Conservation (phyloP, 164 flowering plant species). For the Malania oleifera region DNA sequence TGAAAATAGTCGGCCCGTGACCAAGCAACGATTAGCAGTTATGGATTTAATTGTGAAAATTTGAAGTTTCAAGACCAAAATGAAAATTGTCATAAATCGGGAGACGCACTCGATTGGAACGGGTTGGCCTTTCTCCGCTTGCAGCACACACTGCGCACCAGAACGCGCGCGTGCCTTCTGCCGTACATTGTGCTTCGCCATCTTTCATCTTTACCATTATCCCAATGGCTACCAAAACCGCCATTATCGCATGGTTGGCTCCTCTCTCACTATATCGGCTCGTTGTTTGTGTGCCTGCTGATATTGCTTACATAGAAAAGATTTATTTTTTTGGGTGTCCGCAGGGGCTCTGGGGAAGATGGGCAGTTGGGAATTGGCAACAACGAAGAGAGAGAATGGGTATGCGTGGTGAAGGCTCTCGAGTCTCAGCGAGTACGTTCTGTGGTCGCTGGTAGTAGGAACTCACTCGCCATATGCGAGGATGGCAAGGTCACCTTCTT, state of each 20-base stretch:
- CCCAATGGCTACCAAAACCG: neutral
- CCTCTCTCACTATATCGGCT: conserved; percentile 5
- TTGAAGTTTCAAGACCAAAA: too few relatives aligned
- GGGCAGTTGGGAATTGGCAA: conserved; percentile 93
- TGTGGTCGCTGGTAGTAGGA: conserved; percentile 94
- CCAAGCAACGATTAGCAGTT: too few relatives aligned
- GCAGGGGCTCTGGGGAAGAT: conserved; percentile 99
- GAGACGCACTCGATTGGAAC: too few relatives aligned
- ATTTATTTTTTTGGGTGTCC: neutral
- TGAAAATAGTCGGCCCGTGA: too few relatives aligned
- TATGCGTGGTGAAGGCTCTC: conserved; percentile 60
- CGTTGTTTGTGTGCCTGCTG: neutral
- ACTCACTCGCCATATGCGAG: conserved; percentile 90
- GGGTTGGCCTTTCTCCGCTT: too few relatives aligned
- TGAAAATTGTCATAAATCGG: too few relatives aligned
- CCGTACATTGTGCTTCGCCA: too few relatives aligned
- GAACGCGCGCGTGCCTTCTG: too few relatives aligned
- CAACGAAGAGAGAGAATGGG: conserved; percentile 83
- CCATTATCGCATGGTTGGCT: neutral
- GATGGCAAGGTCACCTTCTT: conserved; percentile 69
- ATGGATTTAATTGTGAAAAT: too few relatives aligned
- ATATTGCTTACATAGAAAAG: neutral
- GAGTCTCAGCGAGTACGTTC: conserved; percentile 41
- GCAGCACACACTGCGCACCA: too few relatives aligned
- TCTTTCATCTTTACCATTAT: too few relatives aligned